Evolutionary conservation across 2,329 filamentous ascomycete genomes (phyloP).

Genomic region (Penicillium sp.): DNA sequence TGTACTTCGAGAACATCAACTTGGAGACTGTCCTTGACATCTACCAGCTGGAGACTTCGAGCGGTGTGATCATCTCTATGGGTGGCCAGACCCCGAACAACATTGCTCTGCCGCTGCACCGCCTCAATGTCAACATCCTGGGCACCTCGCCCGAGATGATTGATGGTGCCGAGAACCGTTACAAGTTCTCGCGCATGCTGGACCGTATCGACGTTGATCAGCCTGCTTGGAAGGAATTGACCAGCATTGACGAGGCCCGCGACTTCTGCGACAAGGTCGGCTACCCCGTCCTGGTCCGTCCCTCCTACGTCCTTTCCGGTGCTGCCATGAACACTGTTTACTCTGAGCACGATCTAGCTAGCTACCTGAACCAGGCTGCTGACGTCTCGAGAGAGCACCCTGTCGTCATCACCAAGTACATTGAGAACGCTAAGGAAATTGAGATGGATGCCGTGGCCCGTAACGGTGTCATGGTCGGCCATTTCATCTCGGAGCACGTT

Average conservation of each 20-base stretch:
- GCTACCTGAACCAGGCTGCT: constrained; percentile 83
- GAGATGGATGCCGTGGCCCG: constrained; percentile 98
- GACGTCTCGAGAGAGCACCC: constrained; percentile 94
- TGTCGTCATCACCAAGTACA: constrained; percentile 98
- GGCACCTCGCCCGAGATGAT: constrained; percentile 99
- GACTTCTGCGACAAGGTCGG: constrained; percentile 83
- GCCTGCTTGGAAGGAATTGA: constrained; percentile 96
- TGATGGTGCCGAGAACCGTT: constrained; percentile 92
- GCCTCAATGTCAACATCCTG: constrained; percentile 85
- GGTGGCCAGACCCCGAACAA: constrained; percentile 98
- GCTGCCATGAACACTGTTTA: constrained; percentile 99
- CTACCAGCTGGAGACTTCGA: constrained; percentile 79
- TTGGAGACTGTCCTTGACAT: constrained; percentile 90
- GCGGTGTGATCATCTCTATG: constrained; percentile 89
- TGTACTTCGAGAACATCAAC: constrained; percentile 96
- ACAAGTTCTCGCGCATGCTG: constrained; percentile 98
- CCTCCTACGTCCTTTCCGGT: constrained; percentile 94
- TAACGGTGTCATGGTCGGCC: constrained; percentile 84
- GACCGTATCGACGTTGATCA: constrained; percentile 94
- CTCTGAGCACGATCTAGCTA: constrained; percentile 86
- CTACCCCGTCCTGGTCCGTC: constrained; percentile 91
- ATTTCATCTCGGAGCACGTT: constrained; percentile 98
- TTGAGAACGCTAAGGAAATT: constrained; percentile 98
- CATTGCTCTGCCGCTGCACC: constrained; percentile 84
- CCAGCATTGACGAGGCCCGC: constrained; percentile 86